Evolutionary conservation across 768 basidiomycete species (phyloP).

Genomic region (Auriculariales sp.): DNA sequence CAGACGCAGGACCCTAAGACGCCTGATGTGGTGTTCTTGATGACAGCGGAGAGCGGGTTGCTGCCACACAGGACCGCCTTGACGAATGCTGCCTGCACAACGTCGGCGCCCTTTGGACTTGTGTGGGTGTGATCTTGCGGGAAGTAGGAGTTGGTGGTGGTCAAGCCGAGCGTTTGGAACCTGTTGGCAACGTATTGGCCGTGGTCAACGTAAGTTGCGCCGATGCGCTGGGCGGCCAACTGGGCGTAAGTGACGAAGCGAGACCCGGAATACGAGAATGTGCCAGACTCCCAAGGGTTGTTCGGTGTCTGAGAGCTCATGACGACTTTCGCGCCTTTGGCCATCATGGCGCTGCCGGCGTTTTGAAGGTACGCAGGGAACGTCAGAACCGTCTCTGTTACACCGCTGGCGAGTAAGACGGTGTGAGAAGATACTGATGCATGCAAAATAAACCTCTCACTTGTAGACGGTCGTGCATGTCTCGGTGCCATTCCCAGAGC

Average conservation of each 20-base stretch:
- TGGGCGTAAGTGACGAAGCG: slow-evolving; percentile 33
- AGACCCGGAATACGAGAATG: slow-evolving; percentile 19
- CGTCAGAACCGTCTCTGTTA: slow-evolving; percentile 25
- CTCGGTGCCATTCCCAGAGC: neutral
- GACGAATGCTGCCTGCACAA: slow-evolving; percentile 34
- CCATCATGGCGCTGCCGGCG: slow-evolving; percentile 24
- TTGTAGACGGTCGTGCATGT: neutral
- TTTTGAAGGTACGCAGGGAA: slow-evolving; percentile 33
- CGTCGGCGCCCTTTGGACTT: slow-evolving; percentile 25
- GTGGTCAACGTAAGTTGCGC: slow-evolving; percentile 30
- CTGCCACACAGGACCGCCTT: slow-evolving; percentile 26
- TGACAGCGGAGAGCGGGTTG: neutral
- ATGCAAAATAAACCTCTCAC: neutral
- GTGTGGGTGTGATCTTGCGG: slow-evolving; percentile 36
- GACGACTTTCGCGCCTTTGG: slow-evolving; percentile 33
- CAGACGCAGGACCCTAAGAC: neutral
- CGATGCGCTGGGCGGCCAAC: slow-evolving; percentile 21
- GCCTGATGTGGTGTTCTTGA: neutral
- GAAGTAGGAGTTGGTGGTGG: slow-evolving; percentile 23
- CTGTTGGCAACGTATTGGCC: slow-evolving; percentile 29
- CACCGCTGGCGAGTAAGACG: slow-evolving; percentile 17
- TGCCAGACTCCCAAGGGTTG: slow-evolving; percentile 22
- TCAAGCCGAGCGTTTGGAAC: slow-evolving; percentile 25
- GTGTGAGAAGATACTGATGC: too few relatives aligned
- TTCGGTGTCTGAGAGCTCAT: slow-evolving; percentile 33